Base-by-base conservation (phyloP, 2,329 filamentous ascomycete genomes). In the Curvularia spicifera region DNA sequence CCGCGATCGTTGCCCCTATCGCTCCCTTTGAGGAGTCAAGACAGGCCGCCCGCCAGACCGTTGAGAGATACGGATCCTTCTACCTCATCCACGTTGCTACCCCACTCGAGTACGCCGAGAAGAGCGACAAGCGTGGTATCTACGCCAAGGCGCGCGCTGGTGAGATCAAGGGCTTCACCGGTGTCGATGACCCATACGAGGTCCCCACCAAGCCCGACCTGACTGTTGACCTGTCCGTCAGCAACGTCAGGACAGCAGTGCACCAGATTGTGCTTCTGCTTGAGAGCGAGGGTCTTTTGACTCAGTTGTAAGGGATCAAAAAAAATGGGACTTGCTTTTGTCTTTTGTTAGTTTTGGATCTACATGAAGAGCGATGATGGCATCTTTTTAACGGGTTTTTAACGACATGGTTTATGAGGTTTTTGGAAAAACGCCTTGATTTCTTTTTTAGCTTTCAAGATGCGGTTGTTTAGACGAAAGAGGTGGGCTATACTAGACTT, bases 141-240 rank as follows among this genome's bases (percentile, higher is more conserved):
- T 99, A 98, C 80, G 85, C 85, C 66, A 86, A 87, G 76, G 95
- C 95, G 40, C 87, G 95, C 63, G 85, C 84, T 20, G 95, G 95
- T 57, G 91, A 97, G 82, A 96, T 99, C 80, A 95, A 93, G 87
- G 93, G 93, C 65, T 99, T 99, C 85, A 99, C 95, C 7, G 95
- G 95, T 72, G 93, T 99, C 56, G 94, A 98, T 76, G 94, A 98
- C 82, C 93, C 95, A 48, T 99, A 99, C 76, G 95, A 99, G 87
- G 76, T 79, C 22, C 95, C 95, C 9, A 72, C 80, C 67, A 93
- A 94, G 80, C 86, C 93, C 31, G 88, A 98, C 76, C 83, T 99
- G 65, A 87, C 87, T 5, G 94, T 98, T 39, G 90, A 98, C 78
- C 78, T 89, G 55, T 89, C 91, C 80, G 95, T 90, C 85, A 92